Base-by-base conservation (phyloP, 192 early-diverging fungal genomes). In the Backusella macrospora region DNA sequence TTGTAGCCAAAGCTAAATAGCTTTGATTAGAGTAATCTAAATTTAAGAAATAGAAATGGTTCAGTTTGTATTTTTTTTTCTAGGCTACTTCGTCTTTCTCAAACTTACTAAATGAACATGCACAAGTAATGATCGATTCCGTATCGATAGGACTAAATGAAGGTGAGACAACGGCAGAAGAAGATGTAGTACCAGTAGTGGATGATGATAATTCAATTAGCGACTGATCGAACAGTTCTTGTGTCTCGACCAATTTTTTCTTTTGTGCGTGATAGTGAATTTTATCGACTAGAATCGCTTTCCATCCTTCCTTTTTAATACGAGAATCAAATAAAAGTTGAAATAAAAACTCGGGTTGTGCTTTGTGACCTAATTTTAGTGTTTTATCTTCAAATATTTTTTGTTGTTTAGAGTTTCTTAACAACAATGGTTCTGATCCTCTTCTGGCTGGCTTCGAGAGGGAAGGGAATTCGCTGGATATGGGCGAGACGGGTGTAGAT, bases 291-390 rank as follows among this genome's bases (percentile, higher is more conserved):
- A 59, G 26, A 59, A 59, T 59, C 10, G 52, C 7, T 21, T 59
- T 59, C 52, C 52, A 59, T 26, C 52, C 52, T 23, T 59, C 52
- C 23, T 8, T 59, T 59, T 59, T 59, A 59, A 59, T 59, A 59
- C 52, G 52, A 9, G 52, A 59, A 26, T 59, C 52, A 59, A 59
- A 59, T 26, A 59, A 59, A 23, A 59, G 52, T 59, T 59, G 52
- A n/a, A 59, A 21, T 59, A 23, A 59, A 59, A 59, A 21, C 52
- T 59, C 52, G 52, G 52, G 52, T 59, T 59, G 52, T 10, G 52
- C 10, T 59, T 12, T 59, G 52, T 59, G 21, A 0, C 52, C 52
- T n/a, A 59, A 18, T 59, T 26, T 59, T 6, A 59, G 7, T 59
- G 21, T 59, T 26, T 59, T 59, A 23, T 59, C 52, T 12, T 59